These are phyloP conservation scores for Catunica adiposa DNA, from an alignment of 2,329 filamentous ascomycete species.

Conservation along the genomic window DNA sequence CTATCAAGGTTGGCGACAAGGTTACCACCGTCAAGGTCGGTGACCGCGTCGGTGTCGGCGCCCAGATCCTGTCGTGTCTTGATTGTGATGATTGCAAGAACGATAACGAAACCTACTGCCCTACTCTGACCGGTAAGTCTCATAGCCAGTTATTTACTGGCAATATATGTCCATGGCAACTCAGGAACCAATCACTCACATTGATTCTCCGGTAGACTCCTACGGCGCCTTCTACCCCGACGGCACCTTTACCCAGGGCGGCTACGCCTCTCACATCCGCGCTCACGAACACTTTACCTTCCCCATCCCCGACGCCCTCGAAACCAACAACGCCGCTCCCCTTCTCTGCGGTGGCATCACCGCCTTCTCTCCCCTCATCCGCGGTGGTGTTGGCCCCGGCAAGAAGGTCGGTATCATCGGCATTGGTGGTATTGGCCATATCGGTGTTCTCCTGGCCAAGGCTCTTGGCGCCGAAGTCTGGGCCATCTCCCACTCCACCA, in stretches of 20 bases:
- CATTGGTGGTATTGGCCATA: constrained; percentile 53
- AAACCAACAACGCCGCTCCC: constrained; percentile 45
- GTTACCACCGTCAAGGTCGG: constrained; percentile 44
- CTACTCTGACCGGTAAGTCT: constrained; percentile 24
- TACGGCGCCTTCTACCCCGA: constrained; percentile 40
- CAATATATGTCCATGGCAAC: neutral
- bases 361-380: constrained; percentile 56
- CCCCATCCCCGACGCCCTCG: constrained; percentile 56
- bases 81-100: constrained; percentile 48
- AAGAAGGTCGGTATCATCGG: constrained; percentile 50
- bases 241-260: constrained; percentile 46
- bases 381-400: constrained; percentile 54
- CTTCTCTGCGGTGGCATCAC: constrained; percentile 76
- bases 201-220: constrained; percentile 28
- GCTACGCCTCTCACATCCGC: constrained; percentile 47
- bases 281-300: constrained; percentile 60
- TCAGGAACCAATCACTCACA: neutral
- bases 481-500: constrained; percentile 37
- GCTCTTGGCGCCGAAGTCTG: constrained; percentile 40
- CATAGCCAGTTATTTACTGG: neutral
- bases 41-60: constrained; percentile 45
- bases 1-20: constrained; percentile 45
- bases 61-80: constrained; percentile 48
- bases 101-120: constrained; percentile 52
- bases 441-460: constrained; percentile 48